Conservation (phyloP, 208 protist species). For the Tritrichomonas foetus region DNA sequence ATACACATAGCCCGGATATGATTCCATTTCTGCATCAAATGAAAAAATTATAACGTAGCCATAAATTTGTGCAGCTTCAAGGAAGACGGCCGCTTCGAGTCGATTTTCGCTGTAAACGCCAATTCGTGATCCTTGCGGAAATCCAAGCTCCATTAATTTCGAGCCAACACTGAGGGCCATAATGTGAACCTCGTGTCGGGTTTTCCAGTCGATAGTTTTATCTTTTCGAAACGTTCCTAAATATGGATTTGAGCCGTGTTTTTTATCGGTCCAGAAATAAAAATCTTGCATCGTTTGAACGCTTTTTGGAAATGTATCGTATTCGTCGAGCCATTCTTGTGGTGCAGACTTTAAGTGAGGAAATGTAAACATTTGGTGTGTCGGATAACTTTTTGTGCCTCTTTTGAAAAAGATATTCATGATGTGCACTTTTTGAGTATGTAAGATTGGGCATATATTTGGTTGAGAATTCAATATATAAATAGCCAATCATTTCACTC, state of each 20-base stretch:
- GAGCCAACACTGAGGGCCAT: neutral
- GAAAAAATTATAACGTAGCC: neutral
- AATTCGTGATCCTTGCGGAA: neutral
- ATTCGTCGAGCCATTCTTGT: neutral
- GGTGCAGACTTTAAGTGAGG: neutral
- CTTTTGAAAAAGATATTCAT: too few species aligned
- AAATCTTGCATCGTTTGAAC: conserved; percentile 38
- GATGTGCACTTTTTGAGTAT: too few species aligned
- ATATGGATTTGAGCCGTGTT: neutral
- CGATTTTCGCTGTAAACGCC: conserved; percentile 28
- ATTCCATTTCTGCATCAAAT: neutral
- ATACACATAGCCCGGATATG: neutral
- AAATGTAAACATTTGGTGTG: too few species aligned
- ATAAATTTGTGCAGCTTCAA: conserved; percentile 7
- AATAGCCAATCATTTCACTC: too few species aligned
- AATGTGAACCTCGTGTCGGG: neutral
- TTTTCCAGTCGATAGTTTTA: neutral
- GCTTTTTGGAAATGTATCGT: neutral
- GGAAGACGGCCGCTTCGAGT: neutral
- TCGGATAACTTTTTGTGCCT: too few species aligned
- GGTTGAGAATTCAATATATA: too few species aligned
- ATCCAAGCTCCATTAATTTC: neutral
- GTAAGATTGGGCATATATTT: too few species aligned
- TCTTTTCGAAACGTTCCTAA: neutral
- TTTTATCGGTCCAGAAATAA: neutral